Evolutionary conservation across 345 rosid species (phyloP), one percentile per base, ranked within the genome.

Genomic region (Populus simonii): DNA sequence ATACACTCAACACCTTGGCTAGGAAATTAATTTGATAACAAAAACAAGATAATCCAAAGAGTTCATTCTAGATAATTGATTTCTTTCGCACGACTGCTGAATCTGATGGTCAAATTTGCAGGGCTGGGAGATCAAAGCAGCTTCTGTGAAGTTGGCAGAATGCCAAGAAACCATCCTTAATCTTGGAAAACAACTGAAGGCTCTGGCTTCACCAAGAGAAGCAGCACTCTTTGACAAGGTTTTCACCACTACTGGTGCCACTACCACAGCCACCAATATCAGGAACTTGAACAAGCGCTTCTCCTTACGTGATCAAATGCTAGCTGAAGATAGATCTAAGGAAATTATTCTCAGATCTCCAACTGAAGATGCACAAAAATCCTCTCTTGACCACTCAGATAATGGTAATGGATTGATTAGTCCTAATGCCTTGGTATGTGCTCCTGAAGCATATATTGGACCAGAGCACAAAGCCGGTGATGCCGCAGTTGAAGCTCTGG

Each of bases 81-180:
- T 27, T 45, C 20, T 47, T 12, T 27, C 45, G 57, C 36, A 15
- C 59, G 33, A 68, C 68, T 68, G 68, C 65, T 79, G 62, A 36
- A 59, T 59, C 63, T n/a, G 55, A 69, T 74, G 51, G 39, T 77
- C 12, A 41, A 81, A 74, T 22, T 67, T 78, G 84, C 84, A 93
- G 97, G 92, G 85, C 36, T 91, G 88, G 86, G 94, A 91, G 83
- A 85, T 89, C 68, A 75, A 86, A 39, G 90, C 91, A 78, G 97
- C 92, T 68, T 88, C 92, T n/a, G 88, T 85, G 61, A 92, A 91
- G 88, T 78, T 93, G 80, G 93, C 96, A 51, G 98, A 91, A 85
- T 93, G 97, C 80, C 96, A 91, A 87, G 97, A 93, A 51, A 92
- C 98, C 55, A 90, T 92, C 68, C 81, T 89, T 70, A 89, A 88